Evolutionary conservation across 495 filamentous ascomycete species (phyloP).

Genomic region (Acidomyces sp.): DNA sequence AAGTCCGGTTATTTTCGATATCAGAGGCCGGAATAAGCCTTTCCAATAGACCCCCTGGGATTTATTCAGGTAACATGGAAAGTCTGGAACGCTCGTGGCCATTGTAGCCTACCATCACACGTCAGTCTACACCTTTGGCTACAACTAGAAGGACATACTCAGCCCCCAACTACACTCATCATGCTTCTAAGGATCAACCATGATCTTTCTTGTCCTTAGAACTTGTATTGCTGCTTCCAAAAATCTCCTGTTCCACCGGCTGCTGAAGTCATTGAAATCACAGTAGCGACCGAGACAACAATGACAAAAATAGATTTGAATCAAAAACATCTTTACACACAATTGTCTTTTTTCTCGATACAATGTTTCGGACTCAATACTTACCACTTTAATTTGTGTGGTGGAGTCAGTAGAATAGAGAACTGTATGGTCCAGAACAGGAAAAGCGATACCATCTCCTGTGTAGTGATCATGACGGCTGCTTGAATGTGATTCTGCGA

Average conservation of each 20-base stretch:
- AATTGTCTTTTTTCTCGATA: no score
- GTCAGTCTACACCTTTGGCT: no score
- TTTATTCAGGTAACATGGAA: constrained; percentile 1
- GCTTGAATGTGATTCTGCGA: constrained; percentile 29
- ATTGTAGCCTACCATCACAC: no score
- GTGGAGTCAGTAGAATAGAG: constrained; percentile 42
- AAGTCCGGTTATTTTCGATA: constrained; percentile 19
- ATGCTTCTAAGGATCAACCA: constrained; percentile 7
- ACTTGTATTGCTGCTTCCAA: constrained; percentile 8
- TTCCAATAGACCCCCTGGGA: constrained; percentile 7
- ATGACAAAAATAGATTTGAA: constrained; percentile 8
- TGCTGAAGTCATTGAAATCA: constrained; percentile 5
- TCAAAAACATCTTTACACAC: constrained; percentile 19
- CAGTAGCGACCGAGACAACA: constrained; percentile 1
- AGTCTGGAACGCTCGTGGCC: constrained; percentile 9
- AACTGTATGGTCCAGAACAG: constrained; percentile 48
- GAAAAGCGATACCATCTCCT: constrained; percentile 51
- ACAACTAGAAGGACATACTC: no score
- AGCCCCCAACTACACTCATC: constrained; percentile 5
- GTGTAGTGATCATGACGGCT: constrained; percentile 48
- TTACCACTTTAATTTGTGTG: no score
- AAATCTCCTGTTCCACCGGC: constrained; percentile 9
- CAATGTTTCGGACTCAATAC: no score
- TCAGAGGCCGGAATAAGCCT: constrained; percentile 5
- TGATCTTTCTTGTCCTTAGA: neutral